These are phyloP conservation scores for Volvox africanus DNA, from an alignment of 139 green algal species.

Conservation along the genomic window DNA sequence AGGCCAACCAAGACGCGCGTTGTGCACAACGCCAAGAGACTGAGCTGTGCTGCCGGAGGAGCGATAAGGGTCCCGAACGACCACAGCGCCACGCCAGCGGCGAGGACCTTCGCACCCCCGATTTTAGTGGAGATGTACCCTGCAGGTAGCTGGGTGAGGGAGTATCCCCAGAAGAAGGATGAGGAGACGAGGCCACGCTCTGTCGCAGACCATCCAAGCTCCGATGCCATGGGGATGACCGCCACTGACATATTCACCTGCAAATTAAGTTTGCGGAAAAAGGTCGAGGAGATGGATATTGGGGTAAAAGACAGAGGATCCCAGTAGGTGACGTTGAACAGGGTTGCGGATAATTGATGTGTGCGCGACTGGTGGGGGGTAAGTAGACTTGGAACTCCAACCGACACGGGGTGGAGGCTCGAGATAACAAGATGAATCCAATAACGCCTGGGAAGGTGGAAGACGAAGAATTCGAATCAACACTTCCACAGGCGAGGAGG, in stretches of 20 bases:
- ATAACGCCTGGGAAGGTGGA: too few relatives aligned
- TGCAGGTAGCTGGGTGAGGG: constrained; percentile 88
- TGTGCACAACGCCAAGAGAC: constrained; percentile 85
- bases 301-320: too few relatives aligned
- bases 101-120: constrained; percentile 88
- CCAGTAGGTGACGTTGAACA: too few relatives aligned
- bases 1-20: constrained; percentile 93
- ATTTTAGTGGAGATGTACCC: constrained; percentile 93
- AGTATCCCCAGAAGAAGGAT: constrained; percentile 99
- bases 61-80: constrained; percentile 92
- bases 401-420: too few relatives aligned
- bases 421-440: too few relatives aligned
- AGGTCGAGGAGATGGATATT: too few relatives aligned
- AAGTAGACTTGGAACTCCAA: too few relatives aligned
- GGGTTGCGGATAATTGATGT: too few relatives aligned
- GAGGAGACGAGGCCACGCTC: constrained; percentile 93
- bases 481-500: too few relatives aligned
- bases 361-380: too few relatives aligned
- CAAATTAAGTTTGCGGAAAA: too few relatives aligned
- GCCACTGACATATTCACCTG: constrained; percentile 99
- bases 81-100: constrained; percentile 92
- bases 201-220: constrained; percentile 93
- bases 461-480: too few relatives aligned
- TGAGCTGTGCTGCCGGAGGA: constrained; percentile 80
- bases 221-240: constrained; percentile 97